A percentile compares a stretch with the other conserved stretches of the same genome.
Evolutionary conservation across 2,329 filamentous ascomycete genomes (phyloP).

Genomic region (Botrytis medusae): DNA sequence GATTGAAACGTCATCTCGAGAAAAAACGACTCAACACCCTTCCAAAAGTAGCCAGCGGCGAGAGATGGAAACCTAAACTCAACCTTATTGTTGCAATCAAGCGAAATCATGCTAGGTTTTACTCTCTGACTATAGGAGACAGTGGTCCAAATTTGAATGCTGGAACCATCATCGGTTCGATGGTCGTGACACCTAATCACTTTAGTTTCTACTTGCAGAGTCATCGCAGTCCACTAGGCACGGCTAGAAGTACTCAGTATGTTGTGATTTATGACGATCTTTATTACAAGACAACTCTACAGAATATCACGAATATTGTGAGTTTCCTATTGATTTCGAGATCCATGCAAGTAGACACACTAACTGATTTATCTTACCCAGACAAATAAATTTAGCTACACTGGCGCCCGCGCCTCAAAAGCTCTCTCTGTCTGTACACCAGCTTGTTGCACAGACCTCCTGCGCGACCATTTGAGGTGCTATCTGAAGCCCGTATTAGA

Average conservation of each 20-base stretch:
- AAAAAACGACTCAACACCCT: not conserved
- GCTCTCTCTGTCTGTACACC: conserved; percentile 81
- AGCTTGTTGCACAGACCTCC: conserved; percentile 83
- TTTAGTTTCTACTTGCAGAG: conserved; percentile 13
- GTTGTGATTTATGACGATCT: conserved; percentile 39
- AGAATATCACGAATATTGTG: not conserved
- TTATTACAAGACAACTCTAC: conserved; percentile 60
- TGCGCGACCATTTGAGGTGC: conserved; percentile 71
- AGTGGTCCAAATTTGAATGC: conserved; percentile 23
- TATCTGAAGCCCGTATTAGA: conserved; percentile 53
- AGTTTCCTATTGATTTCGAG: not conserved
- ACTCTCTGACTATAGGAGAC: not conserved
- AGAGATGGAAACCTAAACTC: not conserved
- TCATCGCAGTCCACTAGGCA: not conserved
- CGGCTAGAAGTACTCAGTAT: conserved; percentile 17
- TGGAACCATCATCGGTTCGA: not conserved
- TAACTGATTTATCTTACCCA: conserved; percentile 44
- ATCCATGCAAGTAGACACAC: not conserved
- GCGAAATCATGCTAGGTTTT: conserved; percentile 1
- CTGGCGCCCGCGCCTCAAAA: conserved; percentile 80
- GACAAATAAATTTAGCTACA: conserved; percentile 76
- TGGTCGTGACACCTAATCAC: not conserved
- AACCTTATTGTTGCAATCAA: conserved; percentile 5
- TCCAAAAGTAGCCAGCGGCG: not conserved
- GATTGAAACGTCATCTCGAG: not conserved